Evolutionary conservation across 2,329 filamentous ascomycete genomes (phyloP), one percentile per base, ranked within the genome.

Genomic region (Aspergillus pseudoglaucus): DNA sequence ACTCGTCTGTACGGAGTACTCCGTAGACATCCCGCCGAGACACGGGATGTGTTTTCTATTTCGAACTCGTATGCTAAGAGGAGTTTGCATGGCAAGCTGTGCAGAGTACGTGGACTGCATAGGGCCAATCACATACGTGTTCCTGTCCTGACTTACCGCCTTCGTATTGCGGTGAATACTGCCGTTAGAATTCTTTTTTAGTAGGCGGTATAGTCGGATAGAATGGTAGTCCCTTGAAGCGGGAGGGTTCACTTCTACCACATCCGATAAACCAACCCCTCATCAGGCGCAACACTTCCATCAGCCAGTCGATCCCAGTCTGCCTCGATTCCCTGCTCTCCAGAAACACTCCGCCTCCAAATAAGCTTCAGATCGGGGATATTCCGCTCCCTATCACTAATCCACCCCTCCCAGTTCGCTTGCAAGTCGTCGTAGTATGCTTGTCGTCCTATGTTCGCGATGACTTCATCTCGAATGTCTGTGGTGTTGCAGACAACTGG

Each of bases 251-350:
- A 22, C 6, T 5, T 33, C 15, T 39, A 39, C 38, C 38, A n/a
- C 12, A 40, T 47, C 10, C 32, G 23, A 44, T 56, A 59, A 3
- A 59, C 53, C 32, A 53, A 39, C 15, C 47, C 52, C 18, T 59
- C 54, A 6, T 52, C 42, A n/a, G 50, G 33, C 0, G 17, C 15
- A 8, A 59, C 45, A 20, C 47, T 32, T 18, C 48, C 52, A 32
- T 17, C 18, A 15, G 46, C 38, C 9, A 54, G 20, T 20, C 32
- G 38, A 8, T 46, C 47, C 53, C 57, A 59, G 0, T 49, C 56
- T 1, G 46, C 48, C 20, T 59, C 46, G n/a, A 59, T 47, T 1
- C 57, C 54, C 6, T 41, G 15, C 14, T 14, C 15, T 10, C 56
- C 53, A 27, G 20, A 44, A 3, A 57, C 41, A 35, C 53, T 48